Percentiles rank a stretch among this genome's conserved stretches.
Conservation (phyloP, 768 basidiomycete genomes). For the Tricholomella constricta region DNA sequence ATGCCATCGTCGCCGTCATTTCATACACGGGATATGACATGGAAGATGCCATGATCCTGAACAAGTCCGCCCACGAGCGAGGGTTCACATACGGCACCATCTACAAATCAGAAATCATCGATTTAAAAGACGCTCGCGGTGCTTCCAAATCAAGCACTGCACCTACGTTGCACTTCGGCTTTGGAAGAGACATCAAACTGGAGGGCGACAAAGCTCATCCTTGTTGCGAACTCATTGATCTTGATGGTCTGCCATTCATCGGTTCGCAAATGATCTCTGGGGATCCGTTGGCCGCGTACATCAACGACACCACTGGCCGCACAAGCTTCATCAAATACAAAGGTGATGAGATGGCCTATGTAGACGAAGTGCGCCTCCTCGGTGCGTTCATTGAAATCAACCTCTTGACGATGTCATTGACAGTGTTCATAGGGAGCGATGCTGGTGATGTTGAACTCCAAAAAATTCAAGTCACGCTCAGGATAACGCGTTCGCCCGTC, state of each 20-base stretch:
- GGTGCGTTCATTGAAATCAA: constrained; percentile 47
- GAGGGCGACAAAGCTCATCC: constrained; percentile 45
- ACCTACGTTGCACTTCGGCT: constrained; percentile 87
- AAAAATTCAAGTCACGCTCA: constrained; percentile 90
- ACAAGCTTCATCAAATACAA: constrained; percentile 95
- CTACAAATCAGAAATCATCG: constrained; percentile 92
- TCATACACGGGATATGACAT: constrained; percentile 99
- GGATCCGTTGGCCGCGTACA: constrained; percentile 82
- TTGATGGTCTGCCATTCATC: constrained; percentile 83
- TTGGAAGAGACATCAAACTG: constrained; percentile 72
- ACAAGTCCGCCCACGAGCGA: constrained; percentile 97
- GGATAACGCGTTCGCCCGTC: constrained; percentile 92
- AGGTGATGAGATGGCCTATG: constrained; percentile 87
- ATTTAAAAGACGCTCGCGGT: constrained; percentile 80
- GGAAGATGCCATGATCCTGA: constrained; percentile 99
- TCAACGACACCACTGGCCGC: constrained; percentile 79
- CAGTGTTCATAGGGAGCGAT: constrained; percentile 64
- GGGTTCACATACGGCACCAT: constrained; percentile 97
- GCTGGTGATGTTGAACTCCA: constrained; percentile 85
- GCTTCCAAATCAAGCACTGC: constrained; percentile 54
- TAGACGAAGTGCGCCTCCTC: constrained; percentile 89
- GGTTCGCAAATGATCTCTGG: constrained; percentile 72
- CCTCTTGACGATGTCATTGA: constrained; percentile 1
- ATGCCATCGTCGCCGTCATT: constrained; percentile 98
- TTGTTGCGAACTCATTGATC: constrained; percentile 59